These are phyloP conservation scores for Fusarium fujikuroi DNA, from an alignment of 2,329 filamentous ascomycete genomes.

Conservation along the genomic window DNA sequence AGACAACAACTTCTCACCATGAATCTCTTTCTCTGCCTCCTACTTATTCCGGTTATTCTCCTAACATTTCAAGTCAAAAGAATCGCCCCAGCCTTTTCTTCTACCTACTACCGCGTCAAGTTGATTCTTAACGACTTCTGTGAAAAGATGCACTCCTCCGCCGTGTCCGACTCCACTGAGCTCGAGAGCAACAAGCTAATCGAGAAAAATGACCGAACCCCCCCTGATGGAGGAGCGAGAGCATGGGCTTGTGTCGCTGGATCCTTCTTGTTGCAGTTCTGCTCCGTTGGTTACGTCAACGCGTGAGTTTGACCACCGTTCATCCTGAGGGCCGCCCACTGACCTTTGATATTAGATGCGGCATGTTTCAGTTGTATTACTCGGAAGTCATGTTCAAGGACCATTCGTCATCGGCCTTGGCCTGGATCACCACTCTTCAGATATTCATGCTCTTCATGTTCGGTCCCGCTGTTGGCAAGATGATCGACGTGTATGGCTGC, in stretches of 20 bases:
- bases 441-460: slow-evolving; percentile 1
- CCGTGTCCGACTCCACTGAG: neutral
- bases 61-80: neutral
- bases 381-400: neutral
- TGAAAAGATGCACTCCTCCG: neutral
- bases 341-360: neutral
- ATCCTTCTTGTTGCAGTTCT: neutral
- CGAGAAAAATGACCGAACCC: neutral
- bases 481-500: neutral
- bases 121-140: neutral
- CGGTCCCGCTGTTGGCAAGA: neutral
- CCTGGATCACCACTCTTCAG: neutral
- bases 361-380: slow-evolving; percentile 6
- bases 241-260: neutral
- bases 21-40: neutral
- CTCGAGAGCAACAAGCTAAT: neutral
- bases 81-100: too few species aligned
- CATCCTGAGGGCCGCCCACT: accelerated
- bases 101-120: neutral
- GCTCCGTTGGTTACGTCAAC: neutral
- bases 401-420: neutral
- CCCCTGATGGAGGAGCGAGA: neutral
- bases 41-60: neutral
- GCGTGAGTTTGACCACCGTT: neutral
- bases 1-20: neutral